Percentiles rank a stretch among this genome's conserved stretches.
These are phyloP conservation scores for Fusarium sp. DNA, from an alignment of 2,329 filamentous ascomycete species.

Conservation along the genomic window DNA sequence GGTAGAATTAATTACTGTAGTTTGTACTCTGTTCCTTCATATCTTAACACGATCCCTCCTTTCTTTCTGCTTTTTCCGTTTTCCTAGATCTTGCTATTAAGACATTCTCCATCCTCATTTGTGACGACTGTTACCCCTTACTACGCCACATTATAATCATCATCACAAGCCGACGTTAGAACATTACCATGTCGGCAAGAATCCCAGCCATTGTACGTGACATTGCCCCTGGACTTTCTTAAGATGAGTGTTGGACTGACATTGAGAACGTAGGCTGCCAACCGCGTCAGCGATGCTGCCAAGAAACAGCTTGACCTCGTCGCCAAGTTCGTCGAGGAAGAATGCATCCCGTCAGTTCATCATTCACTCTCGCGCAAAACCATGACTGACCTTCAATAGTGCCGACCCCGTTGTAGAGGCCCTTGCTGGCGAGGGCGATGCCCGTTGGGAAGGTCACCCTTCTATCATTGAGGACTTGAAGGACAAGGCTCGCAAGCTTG, in stretches of 20 bases:
- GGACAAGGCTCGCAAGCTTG: constrained; percentile 81
- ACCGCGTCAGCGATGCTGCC: constrained; percentile 83
- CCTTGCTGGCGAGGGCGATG: constrained; percentile 80
- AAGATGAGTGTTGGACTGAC: constrained; percentile 20
- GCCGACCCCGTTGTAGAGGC: constrained; percentile 85
- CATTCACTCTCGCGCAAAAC: not conserved
- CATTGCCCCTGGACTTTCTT: not conserved
- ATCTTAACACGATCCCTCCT: constrained; percentile 7
- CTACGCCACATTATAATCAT: constrained; percentile 2
- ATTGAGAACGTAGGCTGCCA: constrained; percentile 54
- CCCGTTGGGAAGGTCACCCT: constrained; percentile 85
- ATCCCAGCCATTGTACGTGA: constrained; percentile 53
- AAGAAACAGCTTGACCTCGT: constrained; percentile 88
- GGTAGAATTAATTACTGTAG: constrained; percentile 25
- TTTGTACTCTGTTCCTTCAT: constrained; percentile 21
- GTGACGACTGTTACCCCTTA: constrained; percentile 15
- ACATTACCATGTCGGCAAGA: constrained; percentile 48
- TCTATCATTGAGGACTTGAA: constrained; percentile 90
- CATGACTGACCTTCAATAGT: constrained; percentile 53
- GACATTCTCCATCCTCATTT: not conserved
- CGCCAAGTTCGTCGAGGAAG: constrained; percentile 96
- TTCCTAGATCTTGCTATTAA: constrained; percentile 3
- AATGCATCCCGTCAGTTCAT: constrained; percentile 79
- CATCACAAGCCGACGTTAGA: constrained; percentile 13
- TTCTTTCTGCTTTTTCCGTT: not conserved